Percentiles rank a stretch among this genome's conserved stretches.
These are phyloP conservation scores for Adansonia madagascariensis DNA, from an alignment of 441 rosid genomes.

Conservation along the genomic window DNA sequence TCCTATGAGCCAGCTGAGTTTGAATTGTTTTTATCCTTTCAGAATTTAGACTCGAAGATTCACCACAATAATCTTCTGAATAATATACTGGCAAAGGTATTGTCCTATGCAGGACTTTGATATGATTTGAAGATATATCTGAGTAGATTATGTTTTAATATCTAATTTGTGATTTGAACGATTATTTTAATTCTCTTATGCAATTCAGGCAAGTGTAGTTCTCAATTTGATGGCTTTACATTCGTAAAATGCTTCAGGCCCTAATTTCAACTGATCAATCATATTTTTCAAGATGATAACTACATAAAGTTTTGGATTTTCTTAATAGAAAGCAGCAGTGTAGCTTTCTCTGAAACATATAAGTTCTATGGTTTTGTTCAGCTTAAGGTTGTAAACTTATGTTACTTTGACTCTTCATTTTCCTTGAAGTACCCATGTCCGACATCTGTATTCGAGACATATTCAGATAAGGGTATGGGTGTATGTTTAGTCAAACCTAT, in stretches of 20 bases:
- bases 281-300: neutral
- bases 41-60: slow-evolving; percentile 94
- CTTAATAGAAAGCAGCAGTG: neutral
- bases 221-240: neutral
- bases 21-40: slow-evolving; percentile 27
- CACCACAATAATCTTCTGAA: slow-evolving; percentile 94
- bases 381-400: neutral
- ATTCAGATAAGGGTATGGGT: too few relatives aligned
- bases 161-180: neutral
- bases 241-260: neutral
- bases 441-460: too few relatives aligned
- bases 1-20: slow-evolving; percentile 13
- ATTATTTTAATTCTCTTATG: slow-evolving; percentile 13
- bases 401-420: too few relatives aligned
- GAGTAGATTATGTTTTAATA: neutral
- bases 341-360: neutral
- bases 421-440: too few relatives aligned
- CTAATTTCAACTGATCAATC: neutral
- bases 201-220: neutral
- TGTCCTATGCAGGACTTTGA: neutral
- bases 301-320: neutral
- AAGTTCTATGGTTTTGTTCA: neutral
- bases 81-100: slow-evolving; percentile 90
- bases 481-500: too few relatives aligned
- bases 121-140: neutral